Evolutionary conservation across 2,329 filamentous ascomycete genomes (phyloP), one percentile per base, ranked within the genome.

Genomic region (Pestalotiopsis sp.): DNA sequence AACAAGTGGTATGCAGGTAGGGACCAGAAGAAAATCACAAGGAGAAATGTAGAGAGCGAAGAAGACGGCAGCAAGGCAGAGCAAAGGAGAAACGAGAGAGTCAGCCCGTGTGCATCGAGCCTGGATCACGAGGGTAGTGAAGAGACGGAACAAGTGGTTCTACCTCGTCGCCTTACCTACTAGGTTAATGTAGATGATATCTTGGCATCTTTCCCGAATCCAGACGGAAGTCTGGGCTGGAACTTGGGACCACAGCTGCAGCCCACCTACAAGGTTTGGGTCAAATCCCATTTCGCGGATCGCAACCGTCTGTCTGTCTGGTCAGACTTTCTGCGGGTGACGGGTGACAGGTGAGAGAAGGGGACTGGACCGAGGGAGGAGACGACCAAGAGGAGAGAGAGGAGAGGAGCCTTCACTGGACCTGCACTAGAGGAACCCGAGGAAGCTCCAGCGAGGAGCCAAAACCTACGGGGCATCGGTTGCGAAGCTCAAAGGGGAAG

Each of bases 401-500:
- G 31, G 31, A 36, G 31, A 36, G 31, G 31, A 36, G 31, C 31
- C 31, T 36, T 36, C 31, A 9, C 31, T 36, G 31, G 23, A 59
- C 55, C 25, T 58, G 17, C 23, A 17, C 27, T 13, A 61, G 25
- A 58, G 55, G 58, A 14, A 61, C 27, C 58, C 23, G 49, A 11
- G 25, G 41, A 61, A 25, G 49, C n/a, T 49, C 61, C 36, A 52
- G n/a, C 45, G 14, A 52, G 45, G 13, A 52, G 6, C 45, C 31
- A 36, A n/a, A n/a, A 52, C 45, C 45, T n/a, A 52, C 45, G 61
- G 61, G 61, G 13, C 39, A 17, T 64, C 39, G 61, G 25, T 49
- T 55, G 63, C 63, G 49, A n/a, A 65, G 25, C 63, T 65, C 36
- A 65, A 65, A 65, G 25, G 57, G 63, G 63, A 65, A 65, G 39